Evolutionary conservation across 257 asterid genomes (phyloP).

Genomic region (Ocimum tenuiflorum): DNA sequence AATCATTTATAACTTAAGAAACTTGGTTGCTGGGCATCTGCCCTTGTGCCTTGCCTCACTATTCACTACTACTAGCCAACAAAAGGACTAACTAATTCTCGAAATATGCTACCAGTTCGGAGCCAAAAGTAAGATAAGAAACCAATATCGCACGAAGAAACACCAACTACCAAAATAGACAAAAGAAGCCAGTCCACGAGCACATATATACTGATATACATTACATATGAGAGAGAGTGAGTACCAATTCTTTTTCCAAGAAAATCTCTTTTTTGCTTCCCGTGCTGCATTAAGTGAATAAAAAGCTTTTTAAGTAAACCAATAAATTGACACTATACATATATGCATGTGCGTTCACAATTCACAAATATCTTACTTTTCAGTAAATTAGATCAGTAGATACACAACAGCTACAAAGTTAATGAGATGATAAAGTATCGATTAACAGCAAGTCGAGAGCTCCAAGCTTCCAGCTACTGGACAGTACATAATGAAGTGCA

Average conservation of each 20-base stretch:
- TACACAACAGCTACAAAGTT: background rate
- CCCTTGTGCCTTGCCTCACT: no score
- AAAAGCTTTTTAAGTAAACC: background rate
- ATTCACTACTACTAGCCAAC: no score
- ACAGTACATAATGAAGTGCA: background rate
- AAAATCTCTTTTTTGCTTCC: slow-evolving; percentile 78
- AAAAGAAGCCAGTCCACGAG: background rate
- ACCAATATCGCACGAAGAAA: background rate
- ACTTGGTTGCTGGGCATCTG: no score
- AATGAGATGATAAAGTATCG: slow-evolving; percentile 2
- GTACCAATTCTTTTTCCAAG: slow-evolving; percentile 74
- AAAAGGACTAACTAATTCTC: no score
- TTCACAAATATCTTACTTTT: background rate
- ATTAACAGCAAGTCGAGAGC: slow-evolving; percentile 5
- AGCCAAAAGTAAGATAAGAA: background rate
- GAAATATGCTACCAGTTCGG: no score
- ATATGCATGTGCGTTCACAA: background rate
- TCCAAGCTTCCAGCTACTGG: background rate
- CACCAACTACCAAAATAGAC: background rate
- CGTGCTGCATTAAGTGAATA: slow-evolving; percentile 60
- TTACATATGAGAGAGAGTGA: slow-evolving; percentile 13
- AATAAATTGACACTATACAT: slow-evolving; percentile 8
- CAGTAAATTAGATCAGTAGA: background rate
- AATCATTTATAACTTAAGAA: no score
- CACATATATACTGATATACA: background rate